Conservation (phyloP, 495 filamentous ascomycete genomes). For the Trichoderma parareesei region DNA sequence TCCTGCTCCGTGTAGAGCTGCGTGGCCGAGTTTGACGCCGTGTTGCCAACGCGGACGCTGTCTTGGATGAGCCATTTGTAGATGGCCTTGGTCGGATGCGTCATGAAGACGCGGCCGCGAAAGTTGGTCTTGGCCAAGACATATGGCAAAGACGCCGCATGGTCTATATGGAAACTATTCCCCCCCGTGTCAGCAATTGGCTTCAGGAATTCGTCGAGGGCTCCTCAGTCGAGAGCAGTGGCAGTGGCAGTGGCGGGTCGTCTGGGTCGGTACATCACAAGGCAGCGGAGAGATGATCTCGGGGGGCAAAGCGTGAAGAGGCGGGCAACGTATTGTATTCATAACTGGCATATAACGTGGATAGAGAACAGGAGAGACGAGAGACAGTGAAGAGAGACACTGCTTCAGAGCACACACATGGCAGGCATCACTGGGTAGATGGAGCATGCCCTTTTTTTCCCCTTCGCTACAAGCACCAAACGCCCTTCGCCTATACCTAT, state of each 20-base stretch:
- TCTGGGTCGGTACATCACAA: constrained; percentile 4
- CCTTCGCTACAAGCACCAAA: constrained; percentile 5
- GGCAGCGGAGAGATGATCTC: not conserved
- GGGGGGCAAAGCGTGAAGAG: constrained; percentile 3
- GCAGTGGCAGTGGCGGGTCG: not conserved
- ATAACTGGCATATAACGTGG: constrained; percentile 11
- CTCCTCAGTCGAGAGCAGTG: not conserved
- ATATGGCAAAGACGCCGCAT: constrained; percentile 92
- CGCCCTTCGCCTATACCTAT: constrained; percentile 8
- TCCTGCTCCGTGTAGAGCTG: constrained; percentile 88
- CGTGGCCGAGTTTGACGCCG: constrained; percentile 65
- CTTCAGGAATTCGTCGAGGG: not conserved
- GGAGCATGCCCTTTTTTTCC: not conserved
- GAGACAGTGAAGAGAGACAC: constrained; percentile 8
- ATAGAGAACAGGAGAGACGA: constrained; percentile 1
- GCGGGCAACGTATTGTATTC: constrained; percentile 8
- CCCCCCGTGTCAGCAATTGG: constrained; percentile 22
- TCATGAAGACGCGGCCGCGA: constrained; percentile 95
- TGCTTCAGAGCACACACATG: not conserved
- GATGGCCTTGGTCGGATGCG: constrained; percentile 96
- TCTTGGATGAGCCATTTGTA: constrained; percentile 99
- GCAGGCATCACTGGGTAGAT: not conserved
- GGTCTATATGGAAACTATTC: constrained; percentile 94
- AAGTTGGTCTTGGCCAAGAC: constrained; percentile 97
- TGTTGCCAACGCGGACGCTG: constrained; percentile 79